Evolutionary conservation across 129 eudicot genomes (phyloP), one percentile per base, ranked within the genome.

Genomic region (Pulicaria dysenterica): DNA sequence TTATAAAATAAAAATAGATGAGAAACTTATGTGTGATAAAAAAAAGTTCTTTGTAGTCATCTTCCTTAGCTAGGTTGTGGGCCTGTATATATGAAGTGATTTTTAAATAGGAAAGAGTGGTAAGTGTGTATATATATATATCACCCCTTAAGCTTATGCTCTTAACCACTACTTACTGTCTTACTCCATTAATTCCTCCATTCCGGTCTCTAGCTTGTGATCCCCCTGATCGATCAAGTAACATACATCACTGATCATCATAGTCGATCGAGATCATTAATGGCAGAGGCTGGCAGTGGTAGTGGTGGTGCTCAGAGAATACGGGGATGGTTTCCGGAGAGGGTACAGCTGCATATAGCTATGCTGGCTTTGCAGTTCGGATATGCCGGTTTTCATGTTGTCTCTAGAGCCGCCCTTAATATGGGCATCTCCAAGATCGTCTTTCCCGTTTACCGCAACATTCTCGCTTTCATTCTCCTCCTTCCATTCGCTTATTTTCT

Each of bases 361-460:
- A 94, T 94, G 98, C 41, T 94, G 78, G 85, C 87, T 57, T 79
- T 94, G 79, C 98, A 94, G 66, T 94, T 94, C 43, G 98, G 98
- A 1, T 94, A 94, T 62, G 98, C 98, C 3, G 98, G 98, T 61
- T 94, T 94, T 49, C 98, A 94, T 80, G 95, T 94, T 1, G 96
- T 94, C 47, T 94, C 98, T 15, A 74, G 96, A 61, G 92, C 89
- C 56, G 98, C 98, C 66, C 98, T 94, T 59, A 94, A 94, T 61
- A 90, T 94, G 98, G 98, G 98, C 78, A 90, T 94, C 38, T 90
- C 96, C 82, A 94, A 94, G 85, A 86, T 94, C 63, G 98, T 94
- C 39, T 94, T 87, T 71, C 89, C 95, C 2, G 98, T 94, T 61
- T 94, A 94, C 41, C 81, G 98, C 40, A 94, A 94, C 83, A 86